phyloP scores from a whole-genome alignment of 1,284 basidiomycete species.

The Rhizoctonia solani region DNA sequence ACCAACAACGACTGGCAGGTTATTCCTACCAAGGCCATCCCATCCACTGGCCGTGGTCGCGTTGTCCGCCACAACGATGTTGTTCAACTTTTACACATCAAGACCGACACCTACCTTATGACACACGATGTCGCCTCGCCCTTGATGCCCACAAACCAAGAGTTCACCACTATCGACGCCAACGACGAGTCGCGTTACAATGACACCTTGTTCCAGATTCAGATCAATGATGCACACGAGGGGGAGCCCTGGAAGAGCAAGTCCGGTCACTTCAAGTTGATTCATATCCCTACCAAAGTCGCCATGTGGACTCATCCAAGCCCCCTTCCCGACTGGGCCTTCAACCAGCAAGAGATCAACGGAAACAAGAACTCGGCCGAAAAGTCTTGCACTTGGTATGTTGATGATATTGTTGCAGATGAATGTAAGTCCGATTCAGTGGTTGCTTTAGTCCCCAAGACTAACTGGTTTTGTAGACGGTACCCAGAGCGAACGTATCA shows the following conservation, averaged over 20 bases:
- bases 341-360: slow-evolving; percentile 96
- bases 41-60: slow-evolving; percentile 84
- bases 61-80: slow-evolving; percentile 88
- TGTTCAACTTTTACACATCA: slow-evolving; percentile 87
- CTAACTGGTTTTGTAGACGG: slow-evolving; percentile 50
- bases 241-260: slow-evolving; percentile 89
- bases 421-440: slow-evolving; percentile 57
- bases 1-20: slow-evolving; percentile 97
- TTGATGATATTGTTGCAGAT: slow-evolving; percentile 78
- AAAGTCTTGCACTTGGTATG: slow-evolving; percentile 84
- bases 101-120: slow-evolving; percentile 80
- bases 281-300: slow-evolving; percentile 90
- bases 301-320: slow-evolving; percentile 90
- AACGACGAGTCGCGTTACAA: slow-evolving; percentile 75
- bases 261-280: slow-evolving; percentile 84
- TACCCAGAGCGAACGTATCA: slow-evolving; percentile 60
- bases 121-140: slow-evolving; percentile 98
- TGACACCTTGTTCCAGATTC: slow-evolving; percentile 84
- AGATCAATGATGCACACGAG: slow-evolving; percentile 70
- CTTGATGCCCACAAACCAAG: slow-evolving; percentile 96
- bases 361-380: slow-evolving; percentile 93
- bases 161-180: slow-evolving; percentile 89
- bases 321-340: slow-evolving; percentile 93
- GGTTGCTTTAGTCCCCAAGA: not conserved
- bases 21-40: slow-evolving; percentile 89